Percentiles rank a stretch among this genome's conserved stretches.
phyloP scores from a whole-genome alignment of 108 stramenopile genomes.

The Aurantiochytrium sp. region DNA sequence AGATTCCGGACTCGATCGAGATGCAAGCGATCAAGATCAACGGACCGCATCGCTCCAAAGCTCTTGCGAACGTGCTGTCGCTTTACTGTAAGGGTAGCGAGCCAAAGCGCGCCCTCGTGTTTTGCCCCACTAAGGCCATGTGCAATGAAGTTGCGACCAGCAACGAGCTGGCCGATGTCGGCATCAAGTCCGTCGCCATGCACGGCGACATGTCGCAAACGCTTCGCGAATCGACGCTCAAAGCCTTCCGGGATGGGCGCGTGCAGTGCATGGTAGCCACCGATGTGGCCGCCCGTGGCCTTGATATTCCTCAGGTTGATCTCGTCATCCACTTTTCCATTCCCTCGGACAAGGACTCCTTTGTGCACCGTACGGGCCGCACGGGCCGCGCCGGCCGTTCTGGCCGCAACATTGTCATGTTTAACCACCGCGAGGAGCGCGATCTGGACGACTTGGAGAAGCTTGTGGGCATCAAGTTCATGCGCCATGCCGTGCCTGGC shows the following conservation, averaged over 20 bases:
- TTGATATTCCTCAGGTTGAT: conserved; percentile 66
- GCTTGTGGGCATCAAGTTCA: conserved; percentile 19
- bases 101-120: background rate
- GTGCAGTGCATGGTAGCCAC: conserved; percentile 66
- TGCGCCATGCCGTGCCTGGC: background rate
- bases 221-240: conserved; percentile 5
- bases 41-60: background rate
- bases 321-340: conserved; percentile 79
- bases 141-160: background rate
- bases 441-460: conserved; percentile 74
- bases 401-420: background rate
- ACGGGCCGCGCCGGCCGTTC: conserved; percentile 57
- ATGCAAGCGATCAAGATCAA: background rate
- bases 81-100: background rate
- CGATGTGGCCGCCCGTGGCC: conserved; percentile 74
- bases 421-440: conserved; percentile 86
- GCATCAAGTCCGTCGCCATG: background rate
- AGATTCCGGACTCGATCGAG: conserved; percentile 78
- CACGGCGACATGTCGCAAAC: conserved; percentile 27
- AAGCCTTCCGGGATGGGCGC: background rate
- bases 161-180: background rate
- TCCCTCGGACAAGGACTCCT: conserved; percentile 65
- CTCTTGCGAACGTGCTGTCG: background rate
- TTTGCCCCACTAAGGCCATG: background rate
- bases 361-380: conserved; percentile 78